These are phyloP conservation scores for Aphanomyces astaci DNA, from an alignment of 352 stramenopile genomes.

Conservation along the genomic window DNA sequence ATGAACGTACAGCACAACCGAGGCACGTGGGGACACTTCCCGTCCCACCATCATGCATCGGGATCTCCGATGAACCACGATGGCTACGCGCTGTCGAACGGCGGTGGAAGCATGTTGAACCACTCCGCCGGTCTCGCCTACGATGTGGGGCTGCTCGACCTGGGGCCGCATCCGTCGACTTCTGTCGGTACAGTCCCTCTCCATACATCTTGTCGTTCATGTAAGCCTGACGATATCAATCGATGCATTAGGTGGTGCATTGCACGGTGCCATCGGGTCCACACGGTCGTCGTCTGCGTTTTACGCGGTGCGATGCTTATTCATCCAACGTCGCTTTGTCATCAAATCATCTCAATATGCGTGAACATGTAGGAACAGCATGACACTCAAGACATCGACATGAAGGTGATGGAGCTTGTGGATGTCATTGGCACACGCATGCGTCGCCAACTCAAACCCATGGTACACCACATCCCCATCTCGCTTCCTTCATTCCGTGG, in stretches of 20 bases:
- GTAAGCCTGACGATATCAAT: no score
- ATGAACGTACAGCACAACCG: constrained; percentile 21
- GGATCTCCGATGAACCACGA: neutral
- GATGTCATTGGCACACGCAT: constrained; percentile 16
- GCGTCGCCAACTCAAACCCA: constrained; percentile 20
- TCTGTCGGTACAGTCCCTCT: neutral
- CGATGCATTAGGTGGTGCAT: neutral
- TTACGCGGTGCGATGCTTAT: neutral
- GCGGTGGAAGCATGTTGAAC: neutral
- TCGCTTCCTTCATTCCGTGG: neutral
- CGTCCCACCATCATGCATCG: constrained; percentile 7
- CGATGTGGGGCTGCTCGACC: constrained; percentile 16
- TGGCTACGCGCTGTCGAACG: neutral
- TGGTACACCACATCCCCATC: neutral
- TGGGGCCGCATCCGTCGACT: constrained; percentile 7
- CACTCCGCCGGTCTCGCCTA: constrained; percentile 11
- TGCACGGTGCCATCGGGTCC: constrained; percentile 21
- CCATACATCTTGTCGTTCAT: neutral
- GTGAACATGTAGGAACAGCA: neutral
- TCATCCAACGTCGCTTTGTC: no score
- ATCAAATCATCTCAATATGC: no score
- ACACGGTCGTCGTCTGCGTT: constrained; percentile 8
- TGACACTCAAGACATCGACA: constrained; percentile 13
- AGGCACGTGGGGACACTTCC: constrained; percentile 14
- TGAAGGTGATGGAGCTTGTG: constrained; percentile 19